Evolutionary conservation across 345 rosid species (phyloP).

Genomic region (Eucalyptus coolabah): DNA sequence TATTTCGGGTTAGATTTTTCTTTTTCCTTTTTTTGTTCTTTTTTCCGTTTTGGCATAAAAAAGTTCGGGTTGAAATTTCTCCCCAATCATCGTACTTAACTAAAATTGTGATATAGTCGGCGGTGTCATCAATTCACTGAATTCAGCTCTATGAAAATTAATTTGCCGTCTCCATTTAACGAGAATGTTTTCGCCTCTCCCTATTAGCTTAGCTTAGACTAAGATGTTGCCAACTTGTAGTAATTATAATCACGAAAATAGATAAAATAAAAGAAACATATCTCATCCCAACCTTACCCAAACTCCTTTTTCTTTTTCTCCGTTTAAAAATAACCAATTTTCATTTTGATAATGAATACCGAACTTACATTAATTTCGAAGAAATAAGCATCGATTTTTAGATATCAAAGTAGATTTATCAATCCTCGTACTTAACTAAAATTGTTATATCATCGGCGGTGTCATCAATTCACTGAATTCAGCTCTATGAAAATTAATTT

Average conservation of each 20-base stretch:
- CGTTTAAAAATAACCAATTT: too few species aligned
- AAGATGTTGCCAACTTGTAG: too few species aligned
- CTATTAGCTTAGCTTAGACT: not conserved
- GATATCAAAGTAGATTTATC: not conserved
- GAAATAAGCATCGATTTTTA: not conserved
- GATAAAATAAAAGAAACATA: too few species aligned
- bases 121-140: not conserved
- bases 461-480: not conserved
- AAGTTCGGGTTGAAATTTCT: not conserved
- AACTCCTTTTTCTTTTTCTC: too few species aligned
- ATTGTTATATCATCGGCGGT: not conserved
- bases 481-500: not conserved
- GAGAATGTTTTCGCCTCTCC: too few species aligned
- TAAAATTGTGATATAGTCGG: not conserved
- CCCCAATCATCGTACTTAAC: not conserved
- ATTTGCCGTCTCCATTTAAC: not conserved
- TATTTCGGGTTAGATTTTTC: not conserved
- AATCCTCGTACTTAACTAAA: not conserved
- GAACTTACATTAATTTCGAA: not conserved
- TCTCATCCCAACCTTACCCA: too few species aligned
- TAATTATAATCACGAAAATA: not conserved
- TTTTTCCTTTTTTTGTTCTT: accelerated
- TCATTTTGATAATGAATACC: not conserved
- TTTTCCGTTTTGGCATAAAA: not conserved
- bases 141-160: not conserved